These are phyloP conservation scores for Tetrapisispora fleetii DNA, from an alignment of 805 yeast genomes.

Conservation along the genomic window DNA sequence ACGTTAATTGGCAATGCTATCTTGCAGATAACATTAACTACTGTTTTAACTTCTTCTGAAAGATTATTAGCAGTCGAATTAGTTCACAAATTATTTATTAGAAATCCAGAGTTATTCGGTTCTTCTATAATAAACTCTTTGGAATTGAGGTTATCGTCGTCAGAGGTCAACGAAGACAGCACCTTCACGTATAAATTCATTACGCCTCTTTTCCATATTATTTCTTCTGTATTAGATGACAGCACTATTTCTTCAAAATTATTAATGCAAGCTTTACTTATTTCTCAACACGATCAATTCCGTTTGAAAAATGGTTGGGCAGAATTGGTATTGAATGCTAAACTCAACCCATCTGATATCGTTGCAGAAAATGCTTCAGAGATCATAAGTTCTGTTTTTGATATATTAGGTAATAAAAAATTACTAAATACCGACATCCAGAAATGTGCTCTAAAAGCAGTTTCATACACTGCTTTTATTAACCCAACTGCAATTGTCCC, in stretches of 20 bases:
- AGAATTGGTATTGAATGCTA: conserved; percentile 51
- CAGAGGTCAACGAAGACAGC: conserved; percentile 11
- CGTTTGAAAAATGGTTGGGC: conserved; percentile 59
- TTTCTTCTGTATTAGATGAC: conserved; percentile 28
- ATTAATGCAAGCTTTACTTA: conserved; percentile 33
- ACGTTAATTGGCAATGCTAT: conserved; percentile 37
- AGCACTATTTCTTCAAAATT: conserved; percentile 22
- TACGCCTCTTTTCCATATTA: conserved; percentile 31
- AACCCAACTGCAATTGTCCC: conserved; percentile 50
- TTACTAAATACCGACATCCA: conserved; percentile 24
- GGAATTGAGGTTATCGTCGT: conserved; percentile 20
- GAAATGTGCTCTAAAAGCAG: conserved; percentile 42
- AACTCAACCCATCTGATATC: conserved; percentile 54
- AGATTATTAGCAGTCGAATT: conserved; percentile 30
- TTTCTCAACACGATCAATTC: conserved; percentile 36
- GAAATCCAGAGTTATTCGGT: conserved; percentile 35
- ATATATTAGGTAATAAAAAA: conserved; percentile 12
- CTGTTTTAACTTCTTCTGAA: conserved; percentile 26
- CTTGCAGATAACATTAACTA: conserved; percentile 39
- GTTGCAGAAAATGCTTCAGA: conserved; percentile 28
- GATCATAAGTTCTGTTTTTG: conserved; percentile 14
- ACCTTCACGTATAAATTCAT: conserved; percentile 23
- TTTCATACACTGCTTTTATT: conserved; percentile 45
- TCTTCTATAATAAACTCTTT: conserved; percentile 37
- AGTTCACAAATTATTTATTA: conserved; percentile 27